A percentile compares a stretch with the other conserved stretches of the same genome.
Conservation (phyloP, 306 rosid genomes). For the Ceratonia siliqua region DNA sequence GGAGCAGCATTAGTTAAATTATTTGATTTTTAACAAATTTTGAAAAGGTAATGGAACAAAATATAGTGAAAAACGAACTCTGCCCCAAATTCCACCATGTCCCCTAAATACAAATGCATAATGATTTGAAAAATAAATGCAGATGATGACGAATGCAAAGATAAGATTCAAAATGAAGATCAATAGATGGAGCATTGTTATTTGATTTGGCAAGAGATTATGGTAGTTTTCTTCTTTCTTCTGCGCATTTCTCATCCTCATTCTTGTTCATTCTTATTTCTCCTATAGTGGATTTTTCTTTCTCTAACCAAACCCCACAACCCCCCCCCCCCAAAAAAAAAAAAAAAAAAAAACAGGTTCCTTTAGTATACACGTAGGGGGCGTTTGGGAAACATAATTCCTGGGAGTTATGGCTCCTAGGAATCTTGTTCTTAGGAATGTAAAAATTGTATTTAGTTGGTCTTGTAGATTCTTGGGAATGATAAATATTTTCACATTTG, state of each 20-base stretch:
- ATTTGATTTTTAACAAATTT: conserved; percentile 7
- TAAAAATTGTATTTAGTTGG: too few relatives aligned
- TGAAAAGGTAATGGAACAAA: conserved; percentile 4
- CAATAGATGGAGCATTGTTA: neutral
- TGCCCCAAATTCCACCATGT: neutral
- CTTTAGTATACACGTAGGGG: conserved; percentile 3
- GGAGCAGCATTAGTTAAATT: conserved; percentile 15
- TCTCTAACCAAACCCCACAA: too few relatives aligned
- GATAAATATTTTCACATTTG: too few relatives aligned
- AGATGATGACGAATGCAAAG: conserved; percentile 14
- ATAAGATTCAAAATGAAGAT: neutral
- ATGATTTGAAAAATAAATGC: conserved; percentile 8
- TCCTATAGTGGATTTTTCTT: neutral
- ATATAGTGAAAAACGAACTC: neutral
- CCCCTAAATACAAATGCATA: neutral
- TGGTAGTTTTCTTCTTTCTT: neutral
- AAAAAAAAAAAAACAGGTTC: too few relatives aligned
- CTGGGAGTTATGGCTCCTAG: too few relatives aligned
- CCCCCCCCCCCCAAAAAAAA: too few relatives aligned
- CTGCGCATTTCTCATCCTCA: neutral
- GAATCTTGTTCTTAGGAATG: too few relatives aligned
- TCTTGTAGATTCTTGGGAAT: too few relatives aligned
- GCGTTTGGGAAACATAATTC: too few relatives aligned
- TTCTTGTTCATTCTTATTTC: conserved; percentile 21
- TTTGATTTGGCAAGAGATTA: neutral